Percentiles rank a stretch among this genome's conserved stretches.
Conservation (phyloP, 2,329 filamentous ascomycete genomes). For the Xylariaceae sp. region DNA sequence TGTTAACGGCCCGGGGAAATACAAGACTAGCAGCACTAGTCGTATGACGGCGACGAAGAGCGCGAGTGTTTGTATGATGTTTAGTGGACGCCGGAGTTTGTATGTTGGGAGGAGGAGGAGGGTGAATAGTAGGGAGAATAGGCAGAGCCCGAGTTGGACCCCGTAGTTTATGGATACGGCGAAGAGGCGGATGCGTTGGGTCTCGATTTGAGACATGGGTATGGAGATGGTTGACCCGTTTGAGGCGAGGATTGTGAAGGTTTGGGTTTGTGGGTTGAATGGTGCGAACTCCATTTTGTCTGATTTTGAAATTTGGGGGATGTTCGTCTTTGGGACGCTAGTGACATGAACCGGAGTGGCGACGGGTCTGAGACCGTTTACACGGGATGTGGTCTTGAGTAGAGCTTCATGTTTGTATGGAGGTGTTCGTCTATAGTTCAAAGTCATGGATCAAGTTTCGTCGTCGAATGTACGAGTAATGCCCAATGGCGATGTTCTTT, state of each 20-base stretch:
- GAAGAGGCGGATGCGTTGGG: conserved; percentile 24
- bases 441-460: too few relatives aligned
- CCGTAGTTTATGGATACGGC: conserved; percentile 61
- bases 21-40: conserved; percentile 54
- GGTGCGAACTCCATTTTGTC: not conserved
- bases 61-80: conserved; percentile 61
- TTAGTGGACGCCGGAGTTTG: conserved; percentile 63
- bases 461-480: too few relatives aligned
- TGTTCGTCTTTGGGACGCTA: too few relatives aligned
- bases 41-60: conserved; percentile 62
- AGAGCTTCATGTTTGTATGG: too few relatives aligned
- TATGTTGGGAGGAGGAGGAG: conserved; percentile 63
- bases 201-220: conserved; percentile 22
- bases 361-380: too few relatives aligned
- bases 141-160: conserved; percentile 65
- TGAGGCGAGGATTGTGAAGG: conserved; percentile 24
- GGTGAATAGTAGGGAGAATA: conserved; percentile 64
- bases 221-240: conserved; percentile 18
- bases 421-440: too few relatives aligned
- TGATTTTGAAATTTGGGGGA: too few relatives aligned
- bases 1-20: conserved; percentile 59
- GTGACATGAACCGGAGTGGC: too few relatives aligned
- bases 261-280: conserved; percentile 26
- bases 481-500: too few relatives aligned
- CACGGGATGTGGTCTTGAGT: too few relatives aligned